A percentile compares a stretch with the other conserved stretches of the same genome.
These are phyloP conservation scores for Sedum album DNA, from an alignment of 164 flowering plant species.

Conservation along the genomic window DNA sequence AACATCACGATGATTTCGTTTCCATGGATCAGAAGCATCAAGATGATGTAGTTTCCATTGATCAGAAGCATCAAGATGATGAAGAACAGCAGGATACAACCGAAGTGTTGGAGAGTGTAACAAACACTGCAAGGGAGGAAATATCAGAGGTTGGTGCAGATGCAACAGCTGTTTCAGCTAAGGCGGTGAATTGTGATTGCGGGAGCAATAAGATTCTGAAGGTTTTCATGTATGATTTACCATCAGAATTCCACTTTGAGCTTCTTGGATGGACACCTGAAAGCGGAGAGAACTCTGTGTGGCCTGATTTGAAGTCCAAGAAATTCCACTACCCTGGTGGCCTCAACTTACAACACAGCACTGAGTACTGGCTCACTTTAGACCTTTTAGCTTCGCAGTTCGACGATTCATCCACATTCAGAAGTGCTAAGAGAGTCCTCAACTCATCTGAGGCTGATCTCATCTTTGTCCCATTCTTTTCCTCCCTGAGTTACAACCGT, in stretches of 20 bases:
- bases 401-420: conserved; percentile 21
- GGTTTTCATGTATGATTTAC: conserved; percentile 91
- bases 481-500: conserved; percentile 73
- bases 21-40: background rate
- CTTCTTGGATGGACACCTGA: conserved; percentile 61
- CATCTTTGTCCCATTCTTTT: conserved; percentile 87
- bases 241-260: conserved; percentile 81
- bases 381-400: conserved; percentile 65
- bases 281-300: conserved; percentile 27
- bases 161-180: background rate
- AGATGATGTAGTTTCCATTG: background rate
- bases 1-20: background rate
- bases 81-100: conserved; percentile 10
- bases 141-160: conserved; percentile 10
- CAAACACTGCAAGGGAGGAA: conserved; percentile 11
- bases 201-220: conserved; percentile 27
- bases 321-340: conserved; percentile 84
- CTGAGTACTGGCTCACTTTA: conserved; percentile 89
- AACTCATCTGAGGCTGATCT: conserved; percentile 82
- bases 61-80: background rate
- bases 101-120: background rate
- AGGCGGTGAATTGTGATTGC: background rate
- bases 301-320: conserved; percentile 62
- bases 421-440: conserved; percentile 51
- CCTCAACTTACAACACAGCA: conserved; percentile 84